These are phyloP conservation scores for Alternaria sp. DNA, from an alignment of 2,329 filamentous ascomycete genomes.

Conservation along the genomic window DNA sequence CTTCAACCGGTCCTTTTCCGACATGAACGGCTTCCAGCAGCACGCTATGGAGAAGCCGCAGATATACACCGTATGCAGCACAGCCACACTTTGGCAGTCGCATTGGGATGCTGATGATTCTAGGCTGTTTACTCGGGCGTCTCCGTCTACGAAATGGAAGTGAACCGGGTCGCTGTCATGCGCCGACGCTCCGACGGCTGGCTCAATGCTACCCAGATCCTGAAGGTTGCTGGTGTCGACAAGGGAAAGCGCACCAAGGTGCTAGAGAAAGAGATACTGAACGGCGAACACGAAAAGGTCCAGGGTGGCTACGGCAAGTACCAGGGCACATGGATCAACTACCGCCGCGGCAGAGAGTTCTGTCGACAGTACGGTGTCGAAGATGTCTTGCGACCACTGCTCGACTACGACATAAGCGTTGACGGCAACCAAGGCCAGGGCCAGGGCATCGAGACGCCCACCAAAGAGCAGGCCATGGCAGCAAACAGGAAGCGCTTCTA, in stretches of 20 bases:
- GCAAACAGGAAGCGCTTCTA: constrained; percentile 90
- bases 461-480: constrained; percentile 98
- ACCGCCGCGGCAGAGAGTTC: constrained; percentile 89
- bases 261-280: constrained; percentile 95
- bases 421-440: constrained; percentile 75
- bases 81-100: constrained; percentile 73
- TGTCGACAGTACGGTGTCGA: constrained; percentile 82
- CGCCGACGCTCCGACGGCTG: constrained; percentile 92
- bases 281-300: constrained; percentile 96
- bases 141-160: constrained; percentile 98
- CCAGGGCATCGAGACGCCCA: constrained; percentile 87
- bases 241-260: constrained; percentile 98
- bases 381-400: constrained; percentile 74
- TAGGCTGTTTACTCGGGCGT: constrained; percentile 92
- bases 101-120: constrained; percentile 46
- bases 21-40: constrained; percentile 47
- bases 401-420: constrained; percentile 82
- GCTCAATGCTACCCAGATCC: constrained; percentile 97
- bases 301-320: constrained; percentile 99
- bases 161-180: constrained; percentile 94
- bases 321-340: constrained; percentile 98
- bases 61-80: constrained; percentile 58
- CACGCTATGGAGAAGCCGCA: constrained; percentile 57
- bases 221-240: constrained; percentile 96
- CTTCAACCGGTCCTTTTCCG: constrained; percentile 52